Evolutionary conservation across 176 grass and related monocot genomes (phyloP).

Genomic region (Melocanna baccifera): DNA sequence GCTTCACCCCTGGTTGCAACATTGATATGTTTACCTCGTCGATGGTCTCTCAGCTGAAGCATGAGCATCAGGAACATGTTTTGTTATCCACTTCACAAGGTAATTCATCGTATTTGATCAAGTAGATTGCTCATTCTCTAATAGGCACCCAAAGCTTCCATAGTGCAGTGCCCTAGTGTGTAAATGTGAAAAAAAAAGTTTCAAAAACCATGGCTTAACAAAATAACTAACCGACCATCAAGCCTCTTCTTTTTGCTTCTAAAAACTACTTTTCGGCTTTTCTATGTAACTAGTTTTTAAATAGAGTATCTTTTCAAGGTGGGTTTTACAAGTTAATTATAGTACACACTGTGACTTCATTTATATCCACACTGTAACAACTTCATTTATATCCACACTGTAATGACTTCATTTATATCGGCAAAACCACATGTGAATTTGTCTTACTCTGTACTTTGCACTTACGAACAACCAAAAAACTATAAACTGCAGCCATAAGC

Average conservation of each 20-base stretch:
- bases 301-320: too few species aligned
- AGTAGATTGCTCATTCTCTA: neutral
- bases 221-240: neutral
- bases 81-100: neutral
- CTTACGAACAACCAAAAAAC: too few species aligned
- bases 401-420: too few species aligned
- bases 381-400: too few species aligned
- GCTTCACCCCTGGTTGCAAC: neutral
- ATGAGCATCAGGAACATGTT: neutral
- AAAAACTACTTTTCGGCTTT: too few species aligned
- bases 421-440: too few species aligned
- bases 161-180: neutral
- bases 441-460: too few species aligned
- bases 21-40: neutral
- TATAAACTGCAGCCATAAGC: accelerated
- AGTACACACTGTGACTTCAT: too few species aligned
- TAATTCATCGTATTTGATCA: neutral
- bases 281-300: too few species aligned
- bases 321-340: too few species aligned
- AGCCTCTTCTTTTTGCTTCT: too few species aligned
- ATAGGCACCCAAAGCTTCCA: neutral
- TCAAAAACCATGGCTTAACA: neutral
- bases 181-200: neutral
- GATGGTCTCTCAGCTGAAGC: neutral
- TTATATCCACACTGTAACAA: too few species aligned